Evolutionary conservation across 371 early-diverging fungal species (phyloP), one percentile per base, ranked within the genome.

Genomic region (Apophysomyces elegans): DNA sequence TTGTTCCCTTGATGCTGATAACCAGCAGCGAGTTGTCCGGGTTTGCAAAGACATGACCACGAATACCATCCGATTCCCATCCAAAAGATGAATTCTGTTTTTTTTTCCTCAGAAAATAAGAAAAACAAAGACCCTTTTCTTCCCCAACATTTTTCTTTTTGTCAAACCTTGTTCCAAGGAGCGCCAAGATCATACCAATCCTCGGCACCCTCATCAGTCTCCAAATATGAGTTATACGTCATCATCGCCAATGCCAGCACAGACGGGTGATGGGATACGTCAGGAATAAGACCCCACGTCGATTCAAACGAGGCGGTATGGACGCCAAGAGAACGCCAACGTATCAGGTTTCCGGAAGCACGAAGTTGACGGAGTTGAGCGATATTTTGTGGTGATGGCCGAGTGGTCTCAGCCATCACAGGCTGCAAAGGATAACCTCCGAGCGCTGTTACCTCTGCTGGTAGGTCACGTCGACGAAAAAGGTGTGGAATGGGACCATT

Each of bases 1-100:
- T 88, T n/a, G 99, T 97, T 56, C 99, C 99, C 75, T 98, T 98
- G 66, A 97, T 80, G 58, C 92, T 88, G 56, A 98, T 77, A 13
- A 97, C 87, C 32, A 96, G 70, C 0, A 91, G 79, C 12, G 86
- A 85, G 61, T 92, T 81, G 47, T 83, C 77, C 8, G 75, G 74
- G 71, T 91, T 88, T 2, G 81, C 81, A 81, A 93, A 97, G 7
- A 97, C 89, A 73, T 98, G 93, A 12, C 97, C 97, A 41, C 96
- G 87, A n/a, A 98, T 75, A 35, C 95, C 95, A 72, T 92, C 90
- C 4, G 79, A 74, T 39, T 85, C 85, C 97, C 96, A 97, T 0
- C 97, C 97, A 84, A 96, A 96, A 4, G 89, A 82, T 21, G 78
- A 75, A 60, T 88, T 89, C 89, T 92, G 75, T 21, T 37, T 45